Evolutionary conservation across 805 yeast genomes (phyloP).

Genomic region (Sugiyamaella boreocaroliniensis): DNA sequence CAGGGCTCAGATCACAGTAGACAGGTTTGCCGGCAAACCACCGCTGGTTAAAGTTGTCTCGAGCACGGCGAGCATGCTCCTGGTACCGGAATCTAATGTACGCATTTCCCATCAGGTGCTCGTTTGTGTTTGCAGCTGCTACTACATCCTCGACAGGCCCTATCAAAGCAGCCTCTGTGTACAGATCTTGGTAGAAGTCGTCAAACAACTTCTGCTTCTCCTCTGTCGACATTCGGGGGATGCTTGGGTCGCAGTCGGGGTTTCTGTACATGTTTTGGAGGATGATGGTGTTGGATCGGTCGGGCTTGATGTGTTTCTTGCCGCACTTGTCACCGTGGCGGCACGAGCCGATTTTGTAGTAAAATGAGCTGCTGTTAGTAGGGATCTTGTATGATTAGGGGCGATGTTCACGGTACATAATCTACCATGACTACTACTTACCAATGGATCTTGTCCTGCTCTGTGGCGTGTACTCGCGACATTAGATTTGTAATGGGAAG

Average conservation of each 20-base stretch:
- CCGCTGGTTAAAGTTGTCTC: constrained; percentile 57
- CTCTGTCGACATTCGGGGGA: constrained; percentile 26
- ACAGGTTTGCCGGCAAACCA: constrained; percentile 82
- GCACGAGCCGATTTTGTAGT: constrained; percentile 82
- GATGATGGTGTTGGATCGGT: constrained; percentile 55
- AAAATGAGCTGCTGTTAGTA: constrained; percentile 39
- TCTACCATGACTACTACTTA: constrained; percentile 15
- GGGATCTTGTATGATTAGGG: not conserved
- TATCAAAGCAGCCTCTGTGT: constrained; percentile 47
- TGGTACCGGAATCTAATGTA: constrained; percentile 55
- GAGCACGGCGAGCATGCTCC: constrained; percentile 54
- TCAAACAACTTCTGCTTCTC: constrained; percentile 47
- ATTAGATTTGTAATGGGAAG: constrained; percentile 13
- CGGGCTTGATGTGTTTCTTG: constrained; percentile 59
- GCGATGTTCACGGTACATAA: not conserved
- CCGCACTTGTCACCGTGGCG: constrained; percentile 88
- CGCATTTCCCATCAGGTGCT: constrained; percentile 75
- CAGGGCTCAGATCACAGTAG: constrained; percentile 73
- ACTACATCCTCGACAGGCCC: constrained; percentile 55
- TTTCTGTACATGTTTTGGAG: constrained; percentile 59
- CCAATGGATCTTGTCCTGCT: constrained; percentile 34
- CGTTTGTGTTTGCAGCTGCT: constrained; percentile 68
- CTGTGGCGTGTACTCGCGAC: constrained; percentile 29
- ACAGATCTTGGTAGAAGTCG: constrained; percentile 65
- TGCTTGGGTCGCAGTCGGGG: constrained; percentile 39